phyloP scores from a whole-genome alignment of 352 stramenopile genomes.

The Thalassiosira livingstoniorum region DNA sequence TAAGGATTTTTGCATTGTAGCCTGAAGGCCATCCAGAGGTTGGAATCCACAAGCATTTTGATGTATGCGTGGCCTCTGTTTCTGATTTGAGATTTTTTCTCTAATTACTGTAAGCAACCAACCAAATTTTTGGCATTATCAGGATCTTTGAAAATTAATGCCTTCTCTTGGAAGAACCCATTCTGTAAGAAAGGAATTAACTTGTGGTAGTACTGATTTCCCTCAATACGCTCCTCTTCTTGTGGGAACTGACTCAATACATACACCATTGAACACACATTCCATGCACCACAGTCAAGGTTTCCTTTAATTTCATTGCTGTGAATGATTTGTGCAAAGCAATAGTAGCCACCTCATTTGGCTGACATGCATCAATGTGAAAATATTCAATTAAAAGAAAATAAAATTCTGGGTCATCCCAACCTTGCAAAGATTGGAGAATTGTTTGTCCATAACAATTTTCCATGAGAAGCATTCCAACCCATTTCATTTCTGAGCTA shows the following conservation, averaged over 20 bases:
- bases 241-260: not conserved
- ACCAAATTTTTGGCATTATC: slow-evolving; percentile 26
- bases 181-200: slow-evolving; percentile 24
- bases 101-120: not conserved
- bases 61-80: not conserved
- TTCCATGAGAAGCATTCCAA: slow-evolving; percentile 9
- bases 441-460: slow-evolving; percentile 5
- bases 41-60: not conserved
- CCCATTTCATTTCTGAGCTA: slow-evolving; percentile 25
- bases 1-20: slow-evolving; percentile 9
- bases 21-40: not conserved
- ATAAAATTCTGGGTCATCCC: slow-evolving; percentile 34
- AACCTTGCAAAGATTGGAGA: slow-evolving; percentile 3
- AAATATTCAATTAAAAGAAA: slow-evolving; percentile 31
- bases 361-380: slow-evolving; percentile 17
- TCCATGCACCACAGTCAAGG: not conserved
- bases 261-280: slow-evolving; percentile 17
- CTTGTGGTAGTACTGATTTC: not conserved
- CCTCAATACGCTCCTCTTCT: not conserved
- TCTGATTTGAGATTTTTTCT: slow-evolving; percentile 7
- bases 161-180: slow-evolving; percentile 31
- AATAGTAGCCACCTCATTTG: slow-evolving; percentile 5
- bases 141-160: slow-evolving; percentile 14
- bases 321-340: slow-evolving; percentile 22
- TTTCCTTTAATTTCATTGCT: slow-evolving; percentile 22